Conservation (phyloP, 2,329 filamentous ascomycete species). For the Stachybotrys chlorohalonatus region DNA sequence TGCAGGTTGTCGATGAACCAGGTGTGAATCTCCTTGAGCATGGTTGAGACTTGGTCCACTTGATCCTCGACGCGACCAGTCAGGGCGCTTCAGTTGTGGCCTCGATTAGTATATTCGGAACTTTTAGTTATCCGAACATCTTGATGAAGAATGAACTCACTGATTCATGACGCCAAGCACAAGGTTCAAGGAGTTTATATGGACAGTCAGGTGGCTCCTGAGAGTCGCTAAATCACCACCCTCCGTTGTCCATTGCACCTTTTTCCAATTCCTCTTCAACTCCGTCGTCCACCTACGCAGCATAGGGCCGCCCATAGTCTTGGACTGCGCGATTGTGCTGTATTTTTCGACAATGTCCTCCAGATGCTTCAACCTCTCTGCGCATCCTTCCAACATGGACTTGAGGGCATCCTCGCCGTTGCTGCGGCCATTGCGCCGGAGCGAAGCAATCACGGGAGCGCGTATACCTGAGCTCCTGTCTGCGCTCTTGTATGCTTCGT, state of each 20-base stretch:
- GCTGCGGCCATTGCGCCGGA: background rate
- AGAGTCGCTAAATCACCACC: conserved; percentile 2
- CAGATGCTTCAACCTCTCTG: background rate
- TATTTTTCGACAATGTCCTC: conserved; percentile 1
- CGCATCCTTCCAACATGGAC: conserved; percentile 3
- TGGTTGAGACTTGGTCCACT: background rate
- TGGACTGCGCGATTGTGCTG: background rate
- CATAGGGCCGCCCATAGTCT: background rate
- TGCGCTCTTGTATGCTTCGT: conserved; percentile 1
- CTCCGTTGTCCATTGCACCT: conserved; percentile 6
- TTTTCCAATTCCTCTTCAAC: conserved; percentile 3
- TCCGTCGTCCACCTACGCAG: conserved; percentile 2
- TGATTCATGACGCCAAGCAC: conserved; percentile 4
- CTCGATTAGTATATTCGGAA: no score
- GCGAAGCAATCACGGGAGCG: no score
- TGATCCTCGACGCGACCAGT: background rate
- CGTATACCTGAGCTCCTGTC: background rate
- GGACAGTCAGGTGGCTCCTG: conserved; percentile 1
- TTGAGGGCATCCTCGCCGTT: conserved; percentile 1
- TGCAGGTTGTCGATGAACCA: background rate
- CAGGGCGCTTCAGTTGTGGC: conserved; percentile 1
- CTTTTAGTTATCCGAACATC: background rate
- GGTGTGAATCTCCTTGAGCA: background rate
- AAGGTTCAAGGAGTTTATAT: conserved; percentile 4
- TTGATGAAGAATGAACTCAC: background rate